phyloP scores from a whole-genome alignment of 148 eudicot genomes.

The Rhododendron griersonianum region DNA sequence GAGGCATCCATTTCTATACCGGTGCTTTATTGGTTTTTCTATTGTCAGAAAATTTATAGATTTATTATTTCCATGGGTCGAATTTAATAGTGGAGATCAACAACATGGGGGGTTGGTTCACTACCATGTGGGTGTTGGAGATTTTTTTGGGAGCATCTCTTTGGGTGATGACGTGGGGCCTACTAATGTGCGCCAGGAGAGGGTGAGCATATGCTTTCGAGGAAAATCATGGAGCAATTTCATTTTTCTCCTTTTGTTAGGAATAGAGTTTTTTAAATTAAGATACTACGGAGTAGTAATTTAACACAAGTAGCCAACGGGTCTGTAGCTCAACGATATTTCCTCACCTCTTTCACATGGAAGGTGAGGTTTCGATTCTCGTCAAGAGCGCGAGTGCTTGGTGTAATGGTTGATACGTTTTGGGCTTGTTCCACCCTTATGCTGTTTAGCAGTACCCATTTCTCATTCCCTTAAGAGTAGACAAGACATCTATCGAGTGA shows the following conservation, averaged over 20 bases:
- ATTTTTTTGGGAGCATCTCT: neutral
- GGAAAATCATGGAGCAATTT: neutral
- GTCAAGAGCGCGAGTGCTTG: too few species aligned
- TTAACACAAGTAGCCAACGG: neutral
- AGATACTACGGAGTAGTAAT: neutral
- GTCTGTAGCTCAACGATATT: too few species aligned
- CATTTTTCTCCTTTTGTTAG: neutral
- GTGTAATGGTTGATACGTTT: too few species aligned
- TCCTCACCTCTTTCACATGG: too few species aligned
- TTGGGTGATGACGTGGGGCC: constrained; percentile 5
- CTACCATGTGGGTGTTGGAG: neutral
- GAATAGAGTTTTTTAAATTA: neutral
- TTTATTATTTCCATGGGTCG: neutral
- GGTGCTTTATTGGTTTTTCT: neutral
- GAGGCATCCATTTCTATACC: neutral
- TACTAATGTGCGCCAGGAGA: constrained; percentile 7
- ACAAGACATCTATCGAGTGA: too few species aligned
- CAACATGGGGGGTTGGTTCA: neutral
- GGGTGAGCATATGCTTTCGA: neutral
- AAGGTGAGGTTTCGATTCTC: too few species aligned
- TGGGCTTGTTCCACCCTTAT: too few species aligned
- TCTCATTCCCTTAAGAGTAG: too few species aligned
- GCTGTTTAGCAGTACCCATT: too few species aligned
- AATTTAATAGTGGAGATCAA: neutral
- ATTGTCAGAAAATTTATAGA: neutral